phyloP scores from a whole-genome alignment of 768 basidiomycete genomes.

The Fomitopsis serialis region DNA sequence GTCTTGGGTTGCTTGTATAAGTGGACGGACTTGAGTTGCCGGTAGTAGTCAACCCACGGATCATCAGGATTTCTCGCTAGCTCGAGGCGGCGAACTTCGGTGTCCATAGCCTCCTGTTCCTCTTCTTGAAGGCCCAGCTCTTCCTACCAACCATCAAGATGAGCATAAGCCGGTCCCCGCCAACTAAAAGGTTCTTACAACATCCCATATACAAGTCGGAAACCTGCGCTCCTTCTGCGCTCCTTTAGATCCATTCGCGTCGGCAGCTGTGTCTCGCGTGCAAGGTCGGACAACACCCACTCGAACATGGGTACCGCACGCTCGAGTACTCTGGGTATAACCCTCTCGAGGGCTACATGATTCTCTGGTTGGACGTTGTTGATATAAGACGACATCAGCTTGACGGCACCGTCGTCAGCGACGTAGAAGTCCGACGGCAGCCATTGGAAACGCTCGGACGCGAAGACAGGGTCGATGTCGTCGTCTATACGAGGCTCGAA shows the following conservation, averaged over 20 bases:
- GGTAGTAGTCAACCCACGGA: no score
- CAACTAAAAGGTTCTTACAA: background rate
- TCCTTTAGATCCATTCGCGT: background rate
- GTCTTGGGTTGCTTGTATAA: background rate
- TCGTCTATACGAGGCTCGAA: background rate
- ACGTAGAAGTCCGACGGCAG: constrained; percentile 26
- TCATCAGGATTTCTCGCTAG: background rate
- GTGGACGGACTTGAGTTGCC: no score
- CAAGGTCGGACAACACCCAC: constrained; percentile 16
- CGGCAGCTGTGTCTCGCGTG: background rate
- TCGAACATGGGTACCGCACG: constrained; percentile 24
- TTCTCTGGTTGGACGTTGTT: constrained; percentile 25
- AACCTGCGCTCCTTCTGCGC: background rate
- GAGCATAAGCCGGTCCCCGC: background rate
- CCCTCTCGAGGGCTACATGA: constrained; percentile 10
- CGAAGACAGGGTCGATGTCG: constrained; percentile 1
- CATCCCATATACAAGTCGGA: background rate
- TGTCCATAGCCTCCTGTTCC: background rate
- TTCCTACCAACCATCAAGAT: background rate
- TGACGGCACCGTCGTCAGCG: constrained; percentile 14
- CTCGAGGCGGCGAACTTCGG: background rate
- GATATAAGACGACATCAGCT: constrained; percentile 20
- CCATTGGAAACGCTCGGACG: constrained; percentile 21
- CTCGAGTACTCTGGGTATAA: constrained; percentile 14
- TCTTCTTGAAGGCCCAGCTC: background rate